Evolutionary conservation across 1,139 yeast genomes (phyloP).

Genomic region (Nakaseomyces sp.): DNA sequence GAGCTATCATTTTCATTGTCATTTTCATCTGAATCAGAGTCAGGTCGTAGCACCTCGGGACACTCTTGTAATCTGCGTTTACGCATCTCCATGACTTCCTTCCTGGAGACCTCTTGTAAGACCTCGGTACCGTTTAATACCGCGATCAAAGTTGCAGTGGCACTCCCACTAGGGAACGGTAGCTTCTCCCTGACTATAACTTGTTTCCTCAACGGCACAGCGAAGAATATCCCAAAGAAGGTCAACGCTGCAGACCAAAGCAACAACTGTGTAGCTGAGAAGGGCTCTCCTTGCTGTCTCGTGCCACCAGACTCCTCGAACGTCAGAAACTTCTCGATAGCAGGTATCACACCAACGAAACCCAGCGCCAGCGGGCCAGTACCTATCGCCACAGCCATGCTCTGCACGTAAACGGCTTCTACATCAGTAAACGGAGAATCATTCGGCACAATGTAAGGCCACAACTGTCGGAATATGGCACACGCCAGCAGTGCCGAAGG

Average conservation of each 20-base stretch:
- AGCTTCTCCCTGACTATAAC: slow-evolving; percentile 77
- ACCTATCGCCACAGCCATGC: slow-evolving; percentile 93
- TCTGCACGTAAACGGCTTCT: slow-evolving; percentile 85
- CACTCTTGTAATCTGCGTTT: slow-evolving; percentile 24
- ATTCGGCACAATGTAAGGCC: slow-evolving; percentile 25
- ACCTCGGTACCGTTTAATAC: slow-evolving; percentile 69
- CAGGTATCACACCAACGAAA: slow-evolving; percentile 92
- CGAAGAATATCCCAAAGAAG: slow-evolving; percentile 91
- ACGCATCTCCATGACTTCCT: slow-evolving; percentile 24
- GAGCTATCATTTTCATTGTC: slow-evolving; percentile 7
- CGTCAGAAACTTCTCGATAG: slow-evolving; percentile 79
- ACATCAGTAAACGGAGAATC: slow-evolving; percentile 65
- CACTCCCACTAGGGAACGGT: slow-evolving; percentile 91
- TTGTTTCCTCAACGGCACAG: slow-evolving; percentile 77
- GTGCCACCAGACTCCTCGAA: slow-evolving; percentile 67
- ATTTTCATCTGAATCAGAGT: slow-evolving; percentile 14
- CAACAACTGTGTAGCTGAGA: slow-evolving; percentile 45
- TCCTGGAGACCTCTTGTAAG: slow-evolving; percentile 36
- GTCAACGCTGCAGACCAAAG: slow-evolving; percentile 84
- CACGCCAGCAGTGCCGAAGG: slow-evolving; percentile 88
- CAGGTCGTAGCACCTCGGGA: slow-evolving; percentile 27
- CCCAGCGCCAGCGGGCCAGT: slow-evolving; percentile 96
- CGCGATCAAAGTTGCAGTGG: slow-evolving; percentile 86
- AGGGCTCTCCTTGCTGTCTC: slow-evolving; percentile 30
- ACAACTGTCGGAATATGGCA: slow-evolving; percentile 55